phyloP scores from a whole-genome alignment of 306 rosid species.

The Vicia villosa region DNA sequence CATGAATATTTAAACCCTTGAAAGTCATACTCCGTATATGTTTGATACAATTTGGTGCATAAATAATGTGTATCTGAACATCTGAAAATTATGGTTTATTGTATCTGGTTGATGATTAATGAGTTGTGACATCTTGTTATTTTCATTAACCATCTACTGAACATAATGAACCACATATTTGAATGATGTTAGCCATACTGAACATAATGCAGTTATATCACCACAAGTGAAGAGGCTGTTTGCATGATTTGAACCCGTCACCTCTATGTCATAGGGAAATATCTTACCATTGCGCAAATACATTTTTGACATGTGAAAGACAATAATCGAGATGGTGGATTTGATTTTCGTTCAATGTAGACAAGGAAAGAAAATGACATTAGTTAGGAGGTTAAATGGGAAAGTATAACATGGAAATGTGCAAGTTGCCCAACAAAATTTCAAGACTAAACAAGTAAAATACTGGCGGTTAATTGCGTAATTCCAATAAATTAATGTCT shows the following conservation, averaged over 20 bases:
- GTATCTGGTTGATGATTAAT: neutral
- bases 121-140: neutral
- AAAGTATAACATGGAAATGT: slow-evolving; percentile 8
- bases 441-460: neutral
- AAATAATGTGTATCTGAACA: neutral
- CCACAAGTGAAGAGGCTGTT: neutral
- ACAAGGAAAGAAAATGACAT: slow-evolving; percentile 1
- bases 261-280: neutral
- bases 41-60: neutral
- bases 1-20: neutral
- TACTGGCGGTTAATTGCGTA: neutral
- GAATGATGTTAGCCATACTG: neutral
- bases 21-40: no score
- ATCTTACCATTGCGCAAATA: neutral
- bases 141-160: neutral
- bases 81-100: neutral
- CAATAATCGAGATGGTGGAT: neutral
- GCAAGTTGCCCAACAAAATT: slow-evolving; percentile 9
- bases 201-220: neutral
- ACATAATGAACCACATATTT: no score
- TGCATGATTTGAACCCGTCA: neutral
- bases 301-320: neutral
- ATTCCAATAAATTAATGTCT: neutral
- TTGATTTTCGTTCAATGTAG: slow-evolving; percentile 27
- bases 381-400: neutral